Base-by-base conservation (phyloP, 1,284 basidiomycete genomes). In the Blastosporella zonata region DNA sequence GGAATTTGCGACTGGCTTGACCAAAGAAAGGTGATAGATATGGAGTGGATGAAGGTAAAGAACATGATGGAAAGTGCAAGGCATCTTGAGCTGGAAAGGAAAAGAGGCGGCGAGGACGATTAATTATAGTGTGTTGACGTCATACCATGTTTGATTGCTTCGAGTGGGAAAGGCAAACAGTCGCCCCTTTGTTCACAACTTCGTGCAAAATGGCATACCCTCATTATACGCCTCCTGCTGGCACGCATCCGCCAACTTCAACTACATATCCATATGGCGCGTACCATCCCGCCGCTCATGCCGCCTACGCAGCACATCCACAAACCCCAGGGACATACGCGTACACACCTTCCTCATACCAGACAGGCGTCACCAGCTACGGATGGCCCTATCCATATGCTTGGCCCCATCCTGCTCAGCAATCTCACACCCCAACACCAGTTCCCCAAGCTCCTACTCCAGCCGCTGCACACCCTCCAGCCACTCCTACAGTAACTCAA, bases 1-100 rank as follows among this genome's bases (percentile, higher is more conserved):
- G 80, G 71, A 22, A 75, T 93, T 25, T 85, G 86, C 67, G 84
- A 88, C 36, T 93, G 90, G 88, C 75, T 94, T 27, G 90, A 93
- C 54, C 65, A 79, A 51, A 75, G 85, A 37, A 76, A 79, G 10
- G 67, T 87, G 39, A 83, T 93, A 55, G 78, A 81, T 25, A 70
- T 71, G 52, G 78, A 85, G 57, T 90, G 84, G 84, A 71, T 75
- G 50, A 82, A 72, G 57, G 63, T 90, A 43, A 82, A 85, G 57
- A 67, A 71, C 18, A 75, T 90, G 72, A 87, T 89, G 80, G 80
- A 87, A n/a, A 74, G 70, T 37, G 86, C 88, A 18, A 72, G 73
- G 35, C 74, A 77, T 54, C 66, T 91, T 45, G 87, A 89, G 47
- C 62, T 74, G 29, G 67, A 68, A 6, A 64, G 65, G 4, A 77